Conservation (phyloP, 495 filamentous ascomycete species). For the Friedmanniomyces endolithicus region DNA sequence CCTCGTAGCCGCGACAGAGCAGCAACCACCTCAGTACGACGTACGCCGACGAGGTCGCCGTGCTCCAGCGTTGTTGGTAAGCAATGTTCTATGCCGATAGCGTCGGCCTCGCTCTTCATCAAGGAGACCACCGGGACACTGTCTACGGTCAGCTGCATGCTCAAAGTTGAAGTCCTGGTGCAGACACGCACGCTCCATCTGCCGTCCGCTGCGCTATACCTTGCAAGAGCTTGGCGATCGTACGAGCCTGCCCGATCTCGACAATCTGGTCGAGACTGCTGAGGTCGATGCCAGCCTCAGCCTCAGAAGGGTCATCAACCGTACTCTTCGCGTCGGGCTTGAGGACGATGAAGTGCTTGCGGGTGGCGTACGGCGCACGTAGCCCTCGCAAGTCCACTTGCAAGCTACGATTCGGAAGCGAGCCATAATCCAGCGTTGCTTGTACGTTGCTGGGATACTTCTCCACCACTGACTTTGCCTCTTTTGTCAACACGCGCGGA, state of each 20-base stretch:
- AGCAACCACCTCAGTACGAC: slow-evolving; percentile 14
- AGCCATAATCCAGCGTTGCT: slow-evolving; percentile 5
- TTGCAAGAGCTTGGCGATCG: slow-evolving; percentile 8
- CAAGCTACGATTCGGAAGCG: slow-evolving; percentile 1
- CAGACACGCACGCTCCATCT: background rate
- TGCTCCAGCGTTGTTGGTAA: background rate
- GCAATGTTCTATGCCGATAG: slow-evolving; percentile 3
- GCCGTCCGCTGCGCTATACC: background rate
- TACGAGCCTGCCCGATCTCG: slow-evolving; percentile 17
- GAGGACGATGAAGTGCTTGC: slow-evolving; percentile 17
- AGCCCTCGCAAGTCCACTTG: slow-evolving; percentile 3
- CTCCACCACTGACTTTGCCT: slow-evolving; percentile 8
- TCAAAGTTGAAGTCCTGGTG: background rate
- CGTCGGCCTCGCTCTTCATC: background rate
- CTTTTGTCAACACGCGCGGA: slow-evolving; percentile 9
- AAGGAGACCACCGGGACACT: background rate
- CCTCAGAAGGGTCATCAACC: slow-evolving; percentile 8
- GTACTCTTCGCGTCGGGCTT: slow-evolving; percentile 1
- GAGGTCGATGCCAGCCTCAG: slow-evolving; percentile 18
- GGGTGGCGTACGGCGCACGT: slow-evolving; percentile 4
- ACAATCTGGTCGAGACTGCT: slow-evolving; percentile 18
- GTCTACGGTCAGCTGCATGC: background rate
- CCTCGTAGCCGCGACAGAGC: slow-evolving; percentile 16
- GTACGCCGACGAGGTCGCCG: slow-evolving; percentile 13
- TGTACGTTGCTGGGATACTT: slow-evolving; percentile 3